Evolutionary conservation across 1,139 yeast species (phyloP).

Genomic region (Candida anutae): DNA sequence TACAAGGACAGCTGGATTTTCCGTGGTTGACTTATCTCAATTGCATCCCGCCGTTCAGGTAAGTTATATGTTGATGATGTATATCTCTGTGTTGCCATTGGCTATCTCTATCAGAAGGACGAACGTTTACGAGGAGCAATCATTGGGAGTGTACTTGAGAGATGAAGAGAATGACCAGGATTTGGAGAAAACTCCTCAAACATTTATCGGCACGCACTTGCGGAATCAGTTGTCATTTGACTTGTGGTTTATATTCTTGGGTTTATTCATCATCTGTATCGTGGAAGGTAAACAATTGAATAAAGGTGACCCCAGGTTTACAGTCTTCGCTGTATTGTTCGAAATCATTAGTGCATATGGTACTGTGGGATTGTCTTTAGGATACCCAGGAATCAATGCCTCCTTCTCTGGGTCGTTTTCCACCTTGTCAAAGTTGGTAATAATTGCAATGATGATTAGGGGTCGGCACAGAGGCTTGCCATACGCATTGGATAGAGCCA

Average conservation of each 20-base stretch:
- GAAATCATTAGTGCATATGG: slow-evolving; percentile 95
- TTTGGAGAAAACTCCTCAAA: slow-evolving; percentile 34
- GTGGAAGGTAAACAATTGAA: slow-evolving; percentile 67
- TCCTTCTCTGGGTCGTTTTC: slow-evolving; percentile 72
- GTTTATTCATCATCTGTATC: slow-evolving; percentile 77
- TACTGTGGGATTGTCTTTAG: slow-evolving; percentile 86
- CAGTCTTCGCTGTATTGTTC: slow-evolving; percentile 67
- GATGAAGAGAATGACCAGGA: slow-evolving; percentile 24
- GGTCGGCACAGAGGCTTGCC: slow-evolving; percentile 98
- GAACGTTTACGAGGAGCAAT: slow-evolving; percentile 94
- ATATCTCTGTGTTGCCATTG: slow-evolving; percentile 88
- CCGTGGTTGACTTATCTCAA: slow-evolving; percentile 57
- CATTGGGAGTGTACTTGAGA: slow-evolving; percentile 72
- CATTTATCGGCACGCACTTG: slow-evolving; percentile 80
- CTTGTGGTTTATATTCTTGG: slow-evolving; percentile 87
- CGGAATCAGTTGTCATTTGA: slow-evolving; percentile 90
- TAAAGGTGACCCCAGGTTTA: slow-evolving; percentile 41
- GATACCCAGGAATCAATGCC: slow-evolving; percentile 59
- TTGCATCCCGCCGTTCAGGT: slow-evolving; percentile 91
- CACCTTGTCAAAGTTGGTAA: slow-evolving; percentile 69
- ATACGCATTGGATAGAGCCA: slow-evolving; percentile 87
- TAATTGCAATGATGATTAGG: slow-evolving; percentile 84
- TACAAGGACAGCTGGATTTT: slow-evolving; percentile 90
- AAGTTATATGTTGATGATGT: slow-evolving; percentile 95
- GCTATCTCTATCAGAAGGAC: slow-evolving; percentile 96